Percentiles rank a stretch among this genome's conserved stretches.
phyloP scores from a whole-genome alignment of 768 basidiomycete species.

The Suillus lakei region DNA sequence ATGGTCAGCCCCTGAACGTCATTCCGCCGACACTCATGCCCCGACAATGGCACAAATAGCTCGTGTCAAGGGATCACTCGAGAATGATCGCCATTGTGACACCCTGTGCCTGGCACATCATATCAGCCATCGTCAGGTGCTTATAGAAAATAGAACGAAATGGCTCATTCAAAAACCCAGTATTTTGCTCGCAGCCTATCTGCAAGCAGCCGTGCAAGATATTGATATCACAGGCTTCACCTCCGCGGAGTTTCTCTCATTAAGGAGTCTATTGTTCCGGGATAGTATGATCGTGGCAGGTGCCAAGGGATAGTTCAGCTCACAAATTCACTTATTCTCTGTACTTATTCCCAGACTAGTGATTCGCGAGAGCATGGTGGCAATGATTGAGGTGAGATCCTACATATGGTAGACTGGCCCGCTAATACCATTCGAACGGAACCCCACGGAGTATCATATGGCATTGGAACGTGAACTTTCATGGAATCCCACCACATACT shows the following conservation, averaged over 20 bases:
- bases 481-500: background rate
- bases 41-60: background rate
- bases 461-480: background rate
- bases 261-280: background rate
- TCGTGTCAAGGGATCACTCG: too few relatives aligned
- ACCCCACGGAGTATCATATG: background rate
- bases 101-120: background rate
- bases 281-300: background rate
- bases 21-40: background rate
- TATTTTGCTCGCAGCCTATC: background rate
- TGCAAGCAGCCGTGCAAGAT: background rate
- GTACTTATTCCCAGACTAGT: background rate
- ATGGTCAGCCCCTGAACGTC: background rate
- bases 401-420: background rate
- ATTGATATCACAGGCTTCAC: background rate
- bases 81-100: too few relatives aligned
- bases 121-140: background rate
- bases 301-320: background rate
- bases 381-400: background rate
- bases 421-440: background rate
- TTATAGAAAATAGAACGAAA: background rate
- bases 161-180: background rate
- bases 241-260: background rate
- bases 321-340: background rate
- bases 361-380: background rate